Base-by-base conservation (phyloP, 805 yeast species). In the Candida awuae region DNA sequence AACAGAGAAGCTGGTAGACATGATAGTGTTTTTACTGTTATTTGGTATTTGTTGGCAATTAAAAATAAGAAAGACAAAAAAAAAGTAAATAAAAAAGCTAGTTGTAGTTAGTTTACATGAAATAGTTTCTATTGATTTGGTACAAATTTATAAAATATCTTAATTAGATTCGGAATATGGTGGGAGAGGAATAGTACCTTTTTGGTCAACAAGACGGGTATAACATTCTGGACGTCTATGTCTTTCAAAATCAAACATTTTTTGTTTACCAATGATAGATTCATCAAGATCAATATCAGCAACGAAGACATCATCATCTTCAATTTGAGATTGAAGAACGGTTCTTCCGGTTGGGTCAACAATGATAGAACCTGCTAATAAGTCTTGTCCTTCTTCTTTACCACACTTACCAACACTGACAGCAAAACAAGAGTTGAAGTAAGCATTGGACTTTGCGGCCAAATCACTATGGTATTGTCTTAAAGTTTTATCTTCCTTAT, bases 141-240 rank as follows among this genome's bases (percentile, higher is more conserved):
- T n/a, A n/a, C n/a, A n/a, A n/a, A n/a, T n/a, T n/a, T n/a, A n/a
- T n/a, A n/a, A n/a, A n/a, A n/a, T n/a, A n/a, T n/a, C n/a, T 8
- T 28, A 34, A 15, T 26, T 21, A 34, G 10, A 15, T 17, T 26
- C 25, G 18, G 30, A 34, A 15, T 22, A 39, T 7, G 37, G 43
- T 32, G 38, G 33, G 4, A 35, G 29, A n/a, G 22, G 20, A 53
- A 12, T 65, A 4, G 55, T 34, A 19, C 62, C 61, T 35, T 55
- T 57, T 43, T 58, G 62, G 7, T 47, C 47, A 19, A 38, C 41
- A 10, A 45, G 27, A 48, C 59, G 50, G 6, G 49, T 49, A 38
- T 61, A 61, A 25, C 50, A 50, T 37, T 58, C 66, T 15, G 65
- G 64, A 29, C 66, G 58, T 46, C 67, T 54, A 36, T 62, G 66